phyloP scores from a whole-genome alignment of 192 early-diverging fungal species.

The Neocallimastix lanati region DNA sequence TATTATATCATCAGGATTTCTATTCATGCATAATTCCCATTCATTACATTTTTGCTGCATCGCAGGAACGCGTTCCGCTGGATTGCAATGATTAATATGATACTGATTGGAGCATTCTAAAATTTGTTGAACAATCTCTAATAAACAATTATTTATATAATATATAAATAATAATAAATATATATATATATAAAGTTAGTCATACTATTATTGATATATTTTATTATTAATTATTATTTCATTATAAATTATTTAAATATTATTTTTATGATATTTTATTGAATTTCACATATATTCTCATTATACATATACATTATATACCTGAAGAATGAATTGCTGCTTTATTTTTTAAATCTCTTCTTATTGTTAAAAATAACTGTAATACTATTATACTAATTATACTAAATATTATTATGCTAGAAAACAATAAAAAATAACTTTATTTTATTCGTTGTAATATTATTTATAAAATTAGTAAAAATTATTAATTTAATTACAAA shows the following conservation, averaged over 20 bases:
- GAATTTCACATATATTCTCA: too few relatives aligned
- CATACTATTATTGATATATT: too few relatives aligned
- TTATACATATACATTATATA: neutral
- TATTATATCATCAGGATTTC: neutral
- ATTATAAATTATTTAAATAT: too few relatives aligned
- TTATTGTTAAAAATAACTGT: neutral
- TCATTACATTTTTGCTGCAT: neutral
- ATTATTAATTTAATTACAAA: neutral
- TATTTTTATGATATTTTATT: too few relatives aligned
- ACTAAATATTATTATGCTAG: neutral
- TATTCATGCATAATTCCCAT: neutral
- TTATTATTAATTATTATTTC: too few relatives aligned
- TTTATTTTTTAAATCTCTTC: neutral
- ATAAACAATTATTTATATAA: neutral
- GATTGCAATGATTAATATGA: neutral
- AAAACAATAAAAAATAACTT: neutral
- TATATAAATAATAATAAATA: too few relatives aligned
- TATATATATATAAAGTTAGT: too few relatives aligned
- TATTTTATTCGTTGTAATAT: neutral
- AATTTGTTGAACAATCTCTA: neutral
- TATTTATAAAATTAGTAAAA: too few relatives aligned
- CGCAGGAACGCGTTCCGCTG: neutral
- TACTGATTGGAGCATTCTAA: neutral
- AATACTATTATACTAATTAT: neutral
- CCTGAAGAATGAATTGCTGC: neutral